A percentile compares a stretch with the other conserved stretches of the same genome.
Conservation (phyloP, 2,329 filamentous ascomycete genomes). For the Scleromitrula shiraiana region DNA sequence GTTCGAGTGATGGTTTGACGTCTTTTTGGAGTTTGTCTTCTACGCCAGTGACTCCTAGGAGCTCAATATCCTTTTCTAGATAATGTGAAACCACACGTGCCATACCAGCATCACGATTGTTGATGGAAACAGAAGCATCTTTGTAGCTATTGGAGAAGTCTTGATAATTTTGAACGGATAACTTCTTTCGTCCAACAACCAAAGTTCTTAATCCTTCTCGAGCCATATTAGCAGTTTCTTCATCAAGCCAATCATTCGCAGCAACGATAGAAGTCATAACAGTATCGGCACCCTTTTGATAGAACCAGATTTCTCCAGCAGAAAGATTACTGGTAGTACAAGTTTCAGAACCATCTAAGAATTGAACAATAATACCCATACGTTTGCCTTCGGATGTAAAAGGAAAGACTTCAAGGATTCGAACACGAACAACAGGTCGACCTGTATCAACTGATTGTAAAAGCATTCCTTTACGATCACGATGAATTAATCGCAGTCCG, state of each 20-base stretch:
- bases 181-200: slow-evolving; percentile 84
- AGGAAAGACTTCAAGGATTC: slow-evolving; percentile 89
- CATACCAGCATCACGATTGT: slow-evolving; percentile 74
- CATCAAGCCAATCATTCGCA: slow-evolving; percentile 96
- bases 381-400: slow-evolving; percentile 97
- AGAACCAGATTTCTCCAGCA: slow-evolving; percentile 89
- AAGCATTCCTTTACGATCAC: slow-evolving; percentile 79
- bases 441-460: slow-evolving; percentile 71
- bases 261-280: slow-evolving; percentile 96
- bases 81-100: slow-evolving; percentile 69
- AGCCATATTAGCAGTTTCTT: slow-evolving; percentile 99
- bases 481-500: slow-evolving; percentile 73
- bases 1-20: slow-evolving; percentile 89
- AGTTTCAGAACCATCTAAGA: slow-evolving; percentile 51
- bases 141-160: slow-evolving; percentile 70
- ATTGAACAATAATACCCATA: slow-evolving; percentile 95
- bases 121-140: slow-evolving; percentile 72
- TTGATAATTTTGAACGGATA: slow-evolving; percentile 70
- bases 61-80: slow-evolving; percentile 81
- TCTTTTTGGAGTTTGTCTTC: slow-evolving; percentile 95
- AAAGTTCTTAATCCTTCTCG: slow-evolving; percentile 89
- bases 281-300: slow-evolving; percentile 95
- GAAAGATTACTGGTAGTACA: slow-evolving; percentile 40
- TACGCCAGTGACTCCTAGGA: slow-evolving; percentile 94
- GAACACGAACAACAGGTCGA: slow-evolving; percentile 70